Evolutionary conservation across 2,329 filamentous ascomycete genomes (phyloP).

Genomic region (Corynespora cassiicola): DNA sequence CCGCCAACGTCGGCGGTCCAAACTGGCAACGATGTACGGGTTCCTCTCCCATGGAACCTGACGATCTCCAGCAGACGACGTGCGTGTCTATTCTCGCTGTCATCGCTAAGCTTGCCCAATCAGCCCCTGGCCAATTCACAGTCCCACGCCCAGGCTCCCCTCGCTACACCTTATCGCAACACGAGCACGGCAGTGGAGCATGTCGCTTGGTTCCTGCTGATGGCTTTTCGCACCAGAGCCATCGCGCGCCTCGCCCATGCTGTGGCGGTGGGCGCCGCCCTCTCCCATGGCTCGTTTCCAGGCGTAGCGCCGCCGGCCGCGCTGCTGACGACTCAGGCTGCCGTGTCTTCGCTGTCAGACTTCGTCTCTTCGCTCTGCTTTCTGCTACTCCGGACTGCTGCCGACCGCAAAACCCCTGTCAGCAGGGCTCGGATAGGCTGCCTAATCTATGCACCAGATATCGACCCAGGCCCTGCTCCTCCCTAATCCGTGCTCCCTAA

Average conservation of each 20-base stretch:
- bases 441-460: slow-evolving; percentile 28
- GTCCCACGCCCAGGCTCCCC: slow-evolving; percentile 2
- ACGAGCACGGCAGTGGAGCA: background rate
- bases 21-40: too few relatives aligned
- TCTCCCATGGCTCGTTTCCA: slow-evolving; percentile 3
- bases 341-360: background rate
- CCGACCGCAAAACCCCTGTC: slow-evolving; percentile 16
- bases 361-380: background rate
- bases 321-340: background rate
- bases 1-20: too few relatives aligned
- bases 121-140: too few relatives aligned
- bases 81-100: too few relatives aligned
- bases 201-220: too few relatives aligned
- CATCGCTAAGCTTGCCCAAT: too few relatives aligned
- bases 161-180: slow-evolving; percentile 1
- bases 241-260: background rate
- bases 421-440: slow-evolving; percentile 9
- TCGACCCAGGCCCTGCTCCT: slow-evolving; percentile 19
- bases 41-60: too few relatives aligned
- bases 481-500: slow-evolving; percentile 10
- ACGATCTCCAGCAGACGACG: too few relatives aligned
- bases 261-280: background rate
- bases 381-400: background rate
- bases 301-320: background rate
- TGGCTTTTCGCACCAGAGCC: slow-evolving; percentile 1